phyloP scores from a whole-genome alignment of 2,329 filamentous ascomycete genomes.

The Myriosclerotinia duriaeana region DNA sequence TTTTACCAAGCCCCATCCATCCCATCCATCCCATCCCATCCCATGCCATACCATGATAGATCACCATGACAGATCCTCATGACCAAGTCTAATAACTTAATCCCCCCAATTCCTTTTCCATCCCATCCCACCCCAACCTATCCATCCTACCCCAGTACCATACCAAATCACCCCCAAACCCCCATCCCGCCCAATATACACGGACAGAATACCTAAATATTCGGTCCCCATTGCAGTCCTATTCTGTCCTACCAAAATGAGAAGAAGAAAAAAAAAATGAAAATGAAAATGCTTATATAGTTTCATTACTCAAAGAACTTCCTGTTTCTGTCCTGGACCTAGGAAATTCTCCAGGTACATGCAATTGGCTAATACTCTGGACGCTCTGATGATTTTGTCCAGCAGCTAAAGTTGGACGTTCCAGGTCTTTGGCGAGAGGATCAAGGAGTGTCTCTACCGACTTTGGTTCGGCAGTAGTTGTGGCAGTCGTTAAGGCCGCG shows the following conservation, averaged over 20 bases:
- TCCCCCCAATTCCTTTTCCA: neutral
- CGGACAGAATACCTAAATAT: neutral
- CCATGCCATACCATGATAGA: neutral
- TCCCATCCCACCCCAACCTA: neutral
- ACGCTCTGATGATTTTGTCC: conserved; percentile 36
- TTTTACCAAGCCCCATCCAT: too few relatives aligned
- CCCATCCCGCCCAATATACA: neutral
- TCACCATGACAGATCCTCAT: neutral
- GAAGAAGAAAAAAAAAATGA: neutral
- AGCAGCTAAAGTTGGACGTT: conserved; percentile 32
- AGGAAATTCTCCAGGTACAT: conserved; percentile 40
- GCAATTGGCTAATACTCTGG: conserved; percentile 37
- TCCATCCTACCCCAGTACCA: neutral
- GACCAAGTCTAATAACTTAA: conserved; percentile 9
- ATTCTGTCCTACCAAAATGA: neutral
- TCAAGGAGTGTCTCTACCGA: conserved; percentile 25
- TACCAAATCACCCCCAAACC: neutral
- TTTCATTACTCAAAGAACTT: conserved; percentile 9
- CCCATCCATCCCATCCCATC: neutral
- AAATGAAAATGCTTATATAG: neutral
- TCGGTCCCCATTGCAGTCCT: neutral
- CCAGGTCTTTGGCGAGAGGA: conserved; percentile 27
- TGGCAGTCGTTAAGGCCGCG: conserved; percentile 9
- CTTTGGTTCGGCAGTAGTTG: conserved; percentile 1
- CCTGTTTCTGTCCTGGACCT: conserved; percentile 11